Conservation (phyloP, 148 eudicot species). For the Fallopia convolvulus region DNA sequence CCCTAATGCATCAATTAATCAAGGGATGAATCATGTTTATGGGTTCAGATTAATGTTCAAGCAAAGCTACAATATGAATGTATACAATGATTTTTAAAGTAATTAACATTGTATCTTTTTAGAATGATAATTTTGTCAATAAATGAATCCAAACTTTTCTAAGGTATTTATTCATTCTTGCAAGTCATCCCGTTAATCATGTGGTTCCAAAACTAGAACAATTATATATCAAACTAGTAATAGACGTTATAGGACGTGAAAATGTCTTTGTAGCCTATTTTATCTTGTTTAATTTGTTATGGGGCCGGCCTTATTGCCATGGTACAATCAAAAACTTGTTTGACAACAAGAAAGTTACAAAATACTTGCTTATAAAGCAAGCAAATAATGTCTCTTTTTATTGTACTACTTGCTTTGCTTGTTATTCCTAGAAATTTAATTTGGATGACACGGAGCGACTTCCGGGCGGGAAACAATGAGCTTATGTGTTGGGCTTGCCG, state of each 20-base stretch:
- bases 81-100: background rate
- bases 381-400: background rate
- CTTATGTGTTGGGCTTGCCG: too few relatives aligned
- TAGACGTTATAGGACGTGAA: background rate
- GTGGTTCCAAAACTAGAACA: background rate
- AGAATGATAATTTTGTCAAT: too few relatives aligned
- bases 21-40: background rate
- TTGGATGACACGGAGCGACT: too few relatives aligned
- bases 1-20: background rate
- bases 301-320: background rate
- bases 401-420: background rate
- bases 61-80: background rate
- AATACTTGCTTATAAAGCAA: background rate
- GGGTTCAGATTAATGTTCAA: background rate
- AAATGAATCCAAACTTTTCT: too few relatives aligned
- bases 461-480: too few relatives aligned
- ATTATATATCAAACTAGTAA: background rate
- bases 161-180: too few relatives aligned
- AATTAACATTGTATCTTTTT: too few relatives aligned
- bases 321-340: background rate
- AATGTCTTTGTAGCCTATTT: background rate
- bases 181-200: too few relatives aligned
- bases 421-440: too few relatives aligned
- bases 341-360: background rate
- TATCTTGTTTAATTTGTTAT: too few relatives aligned